Base-by-base conservation (phyloP, 768 basidiomycete genomes). In the Macrolepiota fuliginosa region DNA sequence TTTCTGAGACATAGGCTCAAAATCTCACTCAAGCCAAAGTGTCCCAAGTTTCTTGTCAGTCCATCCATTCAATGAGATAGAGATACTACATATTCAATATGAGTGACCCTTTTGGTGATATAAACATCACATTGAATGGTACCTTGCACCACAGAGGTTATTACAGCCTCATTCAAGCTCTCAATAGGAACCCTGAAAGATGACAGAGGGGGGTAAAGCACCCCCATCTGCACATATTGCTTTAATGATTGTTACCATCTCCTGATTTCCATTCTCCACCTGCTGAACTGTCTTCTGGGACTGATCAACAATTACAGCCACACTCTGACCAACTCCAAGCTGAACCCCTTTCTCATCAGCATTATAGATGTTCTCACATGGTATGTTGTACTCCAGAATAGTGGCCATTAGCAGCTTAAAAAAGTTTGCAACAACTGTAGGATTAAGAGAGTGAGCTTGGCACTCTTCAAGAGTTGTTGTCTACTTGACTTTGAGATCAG, bases 51-150 rank as follows among this genome's bases (percentile, higher is more conserved):
- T 10, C 39, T 12, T 40, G 17, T 77, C 74, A 12, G 74, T 79
- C 79, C 79, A 80, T 9, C 79, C 76, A 49, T 76, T 78, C 17
- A 65, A 69, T 5, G 76, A 77, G 36, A 63, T 32, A 1, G 69
- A 71, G 32, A 79, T 68, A 54, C 77, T 79, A 37, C 2, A 17
- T 36, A 40, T 12, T 40, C 7, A 40, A 40, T 40, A 40, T 40
- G 3, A 40, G 17, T 40, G 10, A 13, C 3, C n/a, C 7, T 32
- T 40, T 40, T 3, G 10, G 10, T 17, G 12, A 12, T 3, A 40
- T 40, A 40, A 17, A 40, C 17, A 40, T 17, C 39, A 40, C 4
- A 40, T 3, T 12, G 12, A 40, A 40, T 12, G 10, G 10, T 40
- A 40, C 39, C 39, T 40, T 40, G 39, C 39, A 6, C 10, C 12